Evolutionary conservation across 1,284 basidiomycete species (phyloP).

Genomic region (Ustilago vetiveriae): DNA sequence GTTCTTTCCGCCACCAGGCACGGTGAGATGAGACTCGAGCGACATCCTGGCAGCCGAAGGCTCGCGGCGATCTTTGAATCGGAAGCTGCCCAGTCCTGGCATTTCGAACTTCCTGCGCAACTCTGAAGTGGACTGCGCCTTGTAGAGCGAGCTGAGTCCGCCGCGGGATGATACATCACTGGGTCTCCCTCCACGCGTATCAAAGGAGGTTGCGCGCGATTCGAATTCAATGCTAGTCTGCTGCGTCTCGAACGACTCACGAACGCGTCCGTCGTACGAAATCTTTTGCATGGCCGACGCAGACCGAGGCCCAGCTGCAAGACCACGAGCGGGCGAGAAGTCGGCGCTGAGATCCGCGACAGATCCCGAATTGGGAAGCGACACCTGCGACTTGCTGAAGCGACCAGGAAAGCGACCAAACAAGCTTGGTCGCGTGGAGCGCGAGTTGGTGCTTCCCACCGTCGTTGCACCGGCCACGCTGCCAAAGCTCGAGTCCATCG

Average conservation of each 20-base stretch:
- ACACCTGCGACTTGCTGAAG: constrained; percentile 42
- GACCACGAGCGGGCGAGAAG: constrained; percentile 17
- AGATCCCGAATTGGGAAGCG: constrained; percentile 23
- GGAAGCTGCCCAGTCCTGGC: constrained; percentile 9
- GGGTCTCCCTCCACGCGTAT: constrained; percentile 18
- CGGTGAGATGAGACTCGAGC: constrained; percentile 19
- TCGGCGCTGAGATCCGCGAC: constrained; percentile 27
- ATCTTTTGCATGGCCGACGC: constrained; percentile 42
- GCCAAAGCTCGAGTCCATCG: constrained; percentile 24
- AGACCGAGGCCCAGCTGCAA: constrained; percentile 26
- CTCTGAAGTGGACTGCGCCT: constrained; percentile 39
- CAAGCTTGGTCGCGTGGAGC: constrained; percentile 22
- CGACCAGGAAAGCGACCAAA: constrained; percentile 42
- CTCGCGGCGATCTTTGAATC: constrained; percentile 19
- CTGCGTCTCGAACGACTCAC: constrained; percentile 46
- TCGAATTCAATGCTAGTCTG: constrained; percentile 44
- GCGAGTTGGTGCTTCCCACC: constrained; percentile 14
- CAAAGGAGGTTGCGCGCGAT: constrained; percentile 40
- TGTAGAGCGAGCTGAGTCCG: constrained; percentile 13
- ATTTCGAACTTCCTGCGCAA: constrained; percentile 31
- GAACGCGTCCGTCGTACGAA: constrained; percentile 34
- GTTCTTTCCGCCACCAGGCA: constrained; percentile 7
- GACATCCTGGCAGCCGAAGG: constrained; percentile 19
- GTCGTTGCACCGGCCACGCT: constrained; percentile 8
- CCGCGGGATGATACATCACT: constrained; percentile 24